Base-by-base conservation (phyloP, 768 basidiomycete species). In the Gymnopilus dilepis region DNA sequence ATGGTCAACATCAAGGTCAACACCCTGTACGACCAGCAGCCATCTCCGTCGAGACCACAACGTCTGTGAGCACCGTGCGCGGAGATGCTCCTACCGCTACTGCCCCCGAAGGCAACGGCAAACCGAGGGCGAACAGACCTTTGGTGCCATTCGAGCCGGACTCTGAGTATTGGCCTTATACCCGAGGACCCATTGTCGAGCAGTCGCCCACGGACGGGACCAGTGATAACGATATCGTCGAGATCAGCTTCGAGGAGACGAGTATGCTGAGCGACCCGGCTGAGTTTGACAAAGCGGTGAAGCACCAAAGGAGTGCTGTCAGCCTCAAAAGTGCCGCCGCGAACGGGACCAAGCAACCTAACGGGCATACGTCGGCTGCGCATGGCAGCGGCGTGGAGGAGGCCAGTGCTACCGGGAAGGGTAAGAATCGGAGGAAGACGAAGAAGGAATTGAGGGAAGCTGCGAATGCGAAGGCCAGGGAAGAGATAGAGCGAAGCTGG, bases 191-290 rank as follows among this genome's bases (percentile, higher is more conserved):
- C 75, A 4, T 79, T 79, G 11, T 74, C 78, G 48, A 75, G 80
- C 58, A 79, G 59, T 64, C 54, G 19, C 59, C 60, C 11, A 54
- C 69, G 6, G 76, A 75, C 38, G 77, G 75, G 2, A 69, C 69
- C 9, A 78, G 79, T n/a, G 84, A 83, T 5, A 79, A 78, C 4
- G 90, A 89, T 57, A 84, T 92, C 24, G 82, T 92, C 9, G 91
- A 92, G 71, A 84, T 92, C 53, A 88, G 90, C 70, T 92, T 90
- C 67, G 81, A 81, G 5, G 91, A 92, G 58, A 92, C 83, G 42
- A 87, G 88, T 59, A 86, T 88, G 21, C 72, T 92, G 67, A 90
- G 89, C 69, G 86, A 92, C 65, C 84, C 85, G 2, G 82, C 81
- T 50, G 81, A 82, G 9, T 90, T 89, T 66, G 73, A 74, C 30